Evolutionary conservation across 768 basidiomycete genomes (phyloP).

Genomic region (Rhizopogon vesiculosus): DNA sequence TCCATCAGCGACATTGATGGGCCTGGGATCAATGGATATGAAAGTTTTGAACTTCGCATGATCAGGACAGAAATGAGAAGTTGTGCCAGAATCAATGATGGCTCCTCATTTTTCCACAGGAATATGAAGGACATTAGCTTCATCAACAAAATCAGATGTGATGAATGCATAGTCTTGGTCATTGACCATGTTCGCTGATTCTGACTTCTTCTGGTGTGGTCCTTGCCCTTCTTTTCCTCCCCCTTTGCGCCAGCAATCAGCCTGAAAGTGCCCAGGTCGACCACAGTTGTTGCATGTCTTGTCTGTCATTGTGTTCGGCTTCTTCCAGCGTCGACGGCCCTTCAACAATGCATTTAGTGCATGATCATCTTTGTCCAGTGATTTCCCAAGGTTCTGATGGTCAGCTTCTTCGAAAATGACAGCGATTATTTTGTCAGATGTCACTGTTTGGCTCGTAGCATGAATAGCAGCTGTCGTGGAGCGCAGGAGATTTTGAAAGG

Average conservation of each 20-base stretch:
- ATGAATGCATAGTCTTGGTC: neutral
- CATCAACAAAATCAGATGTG: neutral
- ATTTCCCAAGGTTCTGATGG: neutral
- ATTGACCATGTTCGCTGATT: neutral
- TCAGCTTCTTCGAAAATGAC: slow-evolving; percentile 1
- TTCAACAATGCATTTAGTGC: neutral
- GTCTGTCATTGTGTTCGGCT: neutral
- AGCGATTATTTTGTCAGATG: neutral
- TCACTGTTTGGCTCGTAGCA: neutral
- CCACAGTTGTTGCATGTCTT: slow-evolving; percentile 26
- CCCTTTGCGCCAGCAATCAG: slow-evolving; percentile 27
- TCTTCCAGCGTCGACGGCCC: neutral
- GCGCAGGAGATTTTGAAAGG: neutral
- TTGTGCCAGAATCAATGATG: neutral
- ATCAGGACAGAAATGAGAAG: slow-evolving; percentile 1
- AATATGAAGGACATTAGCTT: neutral
- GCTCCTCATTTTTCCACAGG: neutral
- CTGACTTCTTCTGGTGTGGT: slow-evolving; percentile 19
- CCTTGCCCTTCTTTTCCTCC: slow-evolving; percentile 35
- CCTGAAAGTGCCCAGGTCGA: slow-evolving; percentile 17
- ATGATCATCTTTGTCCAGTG: neutral
- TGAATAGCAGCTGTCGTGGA: neutral
- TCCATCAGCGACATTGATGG: slow-evolving; percentile 18
- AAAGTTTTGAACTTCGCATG: neutral
- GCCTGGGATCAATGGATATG: neutral